These are phyloP conservation scores for Diphasiastrum complanatum DNA, from an alignment of 83 land plant genomes.

Conservation along the genomic window DNA sequence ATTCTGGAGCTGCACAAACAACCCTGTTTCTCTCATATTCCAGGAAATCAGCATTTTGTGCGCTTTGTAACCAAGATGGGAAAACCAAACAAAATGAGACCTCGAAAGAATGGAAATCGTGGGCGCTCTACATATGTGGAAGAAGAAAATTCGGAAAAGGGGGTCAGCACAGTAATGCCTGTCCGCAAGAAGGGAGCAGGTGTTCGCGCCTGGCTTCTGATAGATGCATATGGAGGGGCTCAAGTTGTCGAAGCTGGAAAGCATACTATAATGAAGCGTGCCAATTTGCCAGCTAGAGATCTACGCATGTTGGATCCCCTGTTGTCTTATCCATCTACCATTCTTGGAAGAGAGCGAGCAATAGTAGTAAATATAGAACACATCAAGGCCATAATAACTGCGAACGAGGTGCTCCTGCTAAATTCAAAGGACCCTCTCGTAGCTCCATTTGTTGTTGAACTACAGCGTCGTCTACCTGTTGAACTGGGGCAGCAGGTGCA, in stretches of 20 bases:
- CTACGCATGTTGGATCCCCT: slow-evolving; percentile 65
- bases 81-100: no score
- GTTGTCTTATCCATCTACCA: slow-evolving; percentile 65
- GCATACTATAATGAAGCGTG: slow-evolving; percentile 57
- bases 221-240: slow-evolving; percentile 26
- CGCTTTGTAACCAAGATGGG: no score
- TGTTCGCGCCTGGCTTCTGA: slow-evolving; percentile 32
- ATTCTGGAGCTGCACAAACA: no score
- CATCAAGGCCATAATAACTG: slow-evolving; percentile 59
- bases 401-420: slow-evolving; percentile 51
- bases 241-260: slow-evolving; percentile 49
- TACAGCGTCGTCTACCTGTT: slow-evolving; percentile 34
- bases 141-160: no score
- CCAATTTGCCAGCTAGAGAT: slow-evolving; percentile 56
- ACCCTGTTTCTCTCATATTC: no score
- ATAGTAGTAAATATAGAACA: slow-evolving; percentile 77
- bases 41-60: no score
- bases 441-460: slow-evolving; percentile 34
- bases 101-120: no score
- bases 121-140: no score
- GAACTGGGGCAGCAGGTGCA: neutral
- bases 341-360: slow-evolving; percentile 65
- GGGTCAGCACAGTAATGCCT: no score
- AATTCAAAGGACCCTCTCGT: slow-evolving; percentile 38
- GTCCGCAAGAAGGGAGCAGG: slow-evolving; percentile 26